Evolutionary conservation across 2,329 filamentous ascomycete species (phyloP).

Genomic region (Cytospora chrysosperma): DNA sequence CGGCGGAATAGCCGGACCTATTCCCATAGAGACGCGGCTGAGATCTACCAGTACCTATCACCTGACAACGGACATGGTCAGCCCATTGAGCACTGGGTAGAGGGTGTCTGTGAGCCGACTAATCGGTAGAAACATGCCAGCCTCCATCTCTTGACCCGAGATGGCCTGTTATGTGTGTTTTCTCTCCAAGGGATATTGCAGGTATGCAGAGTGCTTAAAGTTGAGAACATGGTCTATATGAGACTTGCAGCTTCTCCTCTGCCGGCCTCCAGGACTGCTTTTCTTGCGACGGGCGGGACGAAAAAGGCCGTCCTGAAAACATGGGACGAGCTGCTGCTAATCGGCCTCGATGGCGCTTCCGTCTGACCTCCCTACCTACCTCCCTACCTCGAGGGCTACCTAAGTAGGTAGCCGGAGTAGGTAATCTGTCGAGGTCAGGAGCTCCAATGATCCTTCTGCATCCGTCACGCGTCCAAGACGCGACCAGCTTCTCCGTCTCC

Average conservation of each 20-base stretch:
- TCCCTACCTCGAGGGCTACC: no score
- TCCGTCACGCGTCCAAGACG: background rate
- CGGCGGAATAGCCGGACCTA: background rate
- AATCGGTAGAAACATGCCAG: background rate
- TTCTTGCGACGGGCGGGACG: constrained; percentile 1
- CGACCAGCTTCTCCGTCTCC: background rate
- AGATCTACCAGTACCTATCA: background rate
- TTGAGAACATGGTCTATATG: background rate
- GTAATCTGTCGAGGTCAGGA: background rate
- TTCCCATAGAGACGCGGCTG: background rate
- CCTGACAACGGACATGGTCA: background rate
- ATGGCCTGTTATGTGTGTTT: background rate
- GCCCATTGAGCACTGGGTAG: background rate
- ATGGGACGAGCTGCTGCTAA: background rate
- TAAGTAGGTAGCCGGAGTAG: background rate
- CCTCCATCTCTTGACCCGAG: background rate
- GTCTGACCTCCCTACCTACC: background rate
- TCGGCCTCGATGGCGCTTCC: background rate
- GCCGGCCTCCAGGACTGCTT: background rate
- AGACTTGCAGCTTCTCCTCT: background rate
- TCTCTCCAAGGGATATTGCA: background rate
- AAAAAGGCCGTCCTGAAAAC: background rate
- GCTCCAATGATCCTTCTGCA: background rate
- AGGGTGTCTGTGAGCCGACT: background rate
- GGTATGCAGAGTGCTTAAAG: background rate